Base-by-base conservation (phyloP, 495 filamentous ascomycete genomes). In the Aspergillus carlsbadensis region DNA sequence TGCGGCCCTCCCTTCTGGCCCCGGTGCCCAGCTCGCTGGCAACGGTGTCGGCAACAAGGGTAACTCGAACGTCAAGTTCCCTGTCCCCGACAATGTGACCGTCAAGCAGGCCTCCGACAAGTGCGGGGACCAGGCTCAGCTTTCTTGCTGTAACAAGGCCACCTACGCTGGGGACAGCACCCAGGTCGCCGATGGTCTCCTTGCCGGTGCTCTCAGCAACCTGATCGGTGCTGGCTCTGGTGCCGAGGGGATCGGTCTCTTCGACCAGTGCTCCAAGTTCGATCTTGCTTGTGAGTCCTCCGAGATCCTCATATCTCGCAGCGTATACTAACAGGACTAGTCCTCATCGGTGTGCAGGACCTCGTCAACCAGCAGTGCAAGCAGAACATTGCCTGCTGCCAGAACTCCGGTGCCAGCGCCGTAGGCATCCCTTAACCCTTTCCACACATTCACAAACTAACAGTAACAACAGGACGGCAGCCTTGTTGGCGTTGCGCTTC, bases 301-400 rank as follows among this genome's bases (percentile, higher is more conserved):
- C 2, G 1, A 36, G 57, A 50, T 11, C 46, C 11, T 5, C n/a
- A 36, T 14, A 11, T 31, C 6, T 26, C 14, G 36, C 2, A 29
- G 14, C 22, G 3, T 5, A 7, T 37, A 29, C 34, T 35, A 11
- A 26, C 56, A 59, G 50, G 67, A 55, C 53, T 57, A 52, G 58
- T 65, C 53, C 52, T 65, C 20, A 55, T 71, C 31, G 66, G 69
- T 29, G 56, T 78, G 18, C 44, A 66, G 44, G 76, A 79, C 49
- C 43, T 79, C 26, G 50, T 78, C 59, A 67, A 77, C 64, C 66
- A 62, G 67, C 66, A 76, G 61, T 79, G 77, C 77, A 76, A 77
- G 70, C 73, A 76, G 70, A 75, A 71, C 65, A 73, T 74, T 61
- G 77, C 77, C 58, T 79, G 77, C 64, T 79, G 77, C 73, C 77